Evolutionary conservation across 2,329 filamentous ascomycete genomes (phyloP).

Genomic region (Beauveria medogensis): DNA sequence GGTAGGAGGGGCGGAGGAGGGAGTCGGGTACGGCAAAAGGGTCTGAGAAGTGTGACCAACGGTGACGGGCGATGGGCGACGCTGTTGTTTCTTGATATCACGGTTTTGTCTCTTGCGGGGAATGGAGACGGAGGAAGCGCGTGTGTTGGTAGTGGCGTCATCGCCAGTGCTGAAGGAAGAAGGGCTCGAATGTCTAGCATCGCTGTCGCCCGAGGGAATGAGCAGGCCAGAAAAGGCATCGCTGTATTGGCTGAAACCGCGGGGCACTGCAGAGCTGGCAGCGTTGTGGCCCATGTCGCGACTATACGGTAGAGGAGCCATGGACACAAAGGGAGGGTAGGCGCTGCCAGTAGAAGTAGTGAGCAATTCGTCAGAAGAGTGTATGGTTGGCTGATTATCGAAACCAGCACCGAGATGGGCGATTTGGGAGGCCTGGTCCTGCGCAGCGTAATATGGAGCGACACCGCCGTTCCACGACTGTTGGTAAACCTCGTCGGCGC

Average conservation of each 20-base stretch:
- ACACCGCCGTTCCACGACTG: constrained; percentile 8
- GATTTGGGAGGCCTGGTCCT: constrained; percentile 8
- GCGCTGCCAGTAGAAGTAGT: neutral
- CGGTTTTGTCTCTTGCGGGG: constrained; percentile 5
- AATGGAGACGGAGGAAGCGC: constrained; percentile 5
- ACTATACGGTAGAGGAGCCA: constrained; percentile 3
- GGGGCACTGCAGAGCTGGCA: neutral
- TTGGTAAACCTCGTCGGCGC: constrained; percentile 9
- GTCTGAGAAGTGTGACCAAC: neutral
- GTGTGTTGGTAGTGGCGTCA: constrained; percentile 5
- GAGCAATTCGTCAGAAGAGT: constrained; percentile 2
- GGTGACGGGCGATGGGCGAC: neutral
- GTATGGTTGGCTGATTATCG: constrained; percentile 2
- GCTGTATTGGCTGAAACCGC: constrained; percentile 9
- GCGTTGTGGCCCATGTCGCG: neutral
- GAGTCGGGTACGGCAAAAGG: constrained; percentile 2
- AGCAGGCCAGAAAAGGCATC: constrained; percentile 5
- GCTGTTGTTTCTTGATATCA: neutral
- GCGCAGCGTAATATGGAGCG: constrained; percentile 8
- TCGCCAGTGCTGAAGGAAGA: constrained; percentile 10
- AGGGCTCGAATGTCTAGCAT: constrained; percentile 10
- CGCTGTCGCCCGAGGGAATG: neutral
- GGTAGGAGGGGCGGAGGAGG: neutral
- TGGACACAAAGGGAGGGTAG: constrained; percentile 9
- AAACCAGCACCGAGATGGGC: constrained; percentile 8